These are phyloP conservation scores for Gautieria morchelliformis DNA, from an alignment of 768 basidiomycete species.

Conservation along the genomic window DNA sequence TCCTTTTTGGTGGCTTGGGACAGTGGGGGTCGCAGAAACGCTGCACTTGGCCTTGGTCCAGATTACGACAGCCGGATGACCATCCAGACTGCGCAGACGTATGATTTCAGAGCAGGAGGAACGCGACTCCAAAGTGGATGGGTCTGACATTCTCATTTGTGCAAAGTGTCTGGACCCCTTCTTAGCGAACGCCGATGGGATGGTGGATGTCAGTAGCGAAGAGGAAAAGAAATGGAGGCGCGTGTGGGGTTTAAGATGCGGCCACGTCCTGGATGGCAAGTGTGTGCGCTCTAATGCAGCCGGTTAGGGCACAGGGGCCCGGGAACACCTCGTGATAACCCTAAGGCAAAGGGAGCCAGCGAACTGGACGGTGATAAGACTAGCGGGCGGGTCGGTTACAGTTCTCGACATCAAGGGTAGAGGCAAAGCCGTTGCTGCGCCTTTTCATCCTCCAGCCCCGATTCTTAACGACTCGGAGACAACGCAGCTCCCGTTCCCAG, in stretches of 20 bases:
- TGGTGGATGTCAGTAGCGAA: conserved; percentile 26
- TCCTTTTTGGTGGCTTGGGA: not conserved
- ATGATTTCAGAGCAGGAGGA: conserved; percentile 41
- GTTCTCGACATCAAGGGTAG: conserved; percentile 15
- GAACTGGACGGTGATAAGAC: not conserved
- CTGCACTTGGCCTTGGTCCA: conserved; percentile 5
- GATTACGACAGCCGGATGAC: conserved; percentile 56
- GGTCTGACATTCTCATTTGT: conserved; percentile 48
- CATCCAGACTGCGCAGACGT: conserved; percentile 48
- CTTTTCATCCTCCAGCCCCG: not conserved
- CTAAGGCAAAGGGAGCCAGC: conserved; percentile 23
- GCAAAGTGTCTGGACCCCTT: conserved; percentile 59
- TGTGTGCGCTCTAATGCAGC: conserved; percentile 52
- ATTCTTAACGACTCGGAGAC: conserved; percentile 5
- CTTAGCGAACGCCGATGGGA: conserved; percentile 38
- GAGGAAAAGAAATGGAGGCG: conserved; percentile 36
- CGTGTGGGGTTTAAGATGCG: conserved; percentile 68
- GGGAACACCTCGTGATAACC: conserved; percentile 26
- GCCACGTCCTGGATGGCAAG: conserved; percentile 72
- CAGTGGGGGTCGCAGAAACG: not conserved
- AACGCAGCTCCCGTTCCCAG: not conserved
- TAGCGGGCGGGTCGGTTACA: not conserved
- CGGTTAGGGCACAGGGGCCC: conserved; percentile 13
- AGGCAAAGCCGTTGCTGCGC: conserved; percentile 22
- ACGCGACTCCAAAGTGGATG: conserved; percentile 40